These are phyloP conservation scores for Aspergillus unguis DNA, from an alignment of 2,329 filamentous ascomycete species.

Conservation along the genomic window DNA sequence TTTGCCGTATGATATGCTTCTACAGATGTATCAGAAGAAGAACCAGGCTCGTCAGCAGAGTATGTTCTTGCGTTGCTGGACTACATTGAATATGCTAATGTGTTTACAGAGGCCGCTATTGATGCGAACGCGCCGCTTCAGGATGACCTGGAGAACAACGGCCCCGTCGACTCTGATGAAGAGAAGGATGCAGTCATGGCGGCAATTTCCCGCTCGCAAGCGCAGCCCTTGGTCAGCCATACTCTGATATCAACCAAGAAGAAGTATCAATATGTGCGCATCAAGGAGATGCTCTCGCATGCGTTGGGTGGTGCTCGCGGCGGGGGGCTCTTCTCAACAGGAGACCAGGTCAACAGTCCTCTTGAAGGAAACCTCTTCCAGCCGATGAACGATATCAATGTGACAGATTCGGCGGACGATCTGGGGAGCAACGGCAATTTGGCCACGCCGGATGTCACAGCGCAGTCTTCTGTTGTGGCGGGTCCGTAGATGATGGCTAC, in stretches of 20 bases:
- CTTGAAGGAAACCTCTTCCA: slow-evolving; percentile 35
- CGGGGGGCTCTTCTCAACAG: slow-evolving; percentile 44
- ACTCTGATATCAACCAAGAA: slow-evolving; percentile 47
- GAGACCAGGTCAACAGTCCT: slow-evolving; percentile 26
- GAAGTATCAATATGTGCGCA: slow-evolving; percentile 61
- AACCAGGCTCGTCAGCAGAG: slow-evolving; percentile 98
- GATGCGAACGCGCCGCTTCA: slow-evolving; percentile 89
- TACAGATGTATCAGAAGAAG: slow-evolving; percentile 90
- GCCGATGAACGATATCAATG: slow-evolving; percentile 25
- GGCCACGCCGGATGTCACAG: slow-evolving; percentile 19
- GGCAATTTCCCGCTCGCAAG: slow-evolving; percentile 69
- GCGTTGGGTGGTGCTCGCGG: slow-evolving; percentile 53
- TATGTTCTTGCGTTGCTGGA: slow-evolving; percentile 48
- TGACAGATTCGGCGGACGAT: slow-evolving; percentile 23
- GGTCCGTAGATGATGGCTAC: slow-evolving; percentile 2
- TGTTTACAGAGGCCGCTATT: slow-evolving; percentile 73
- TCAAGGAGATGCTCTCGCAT: slow-evolving; percentile 62
- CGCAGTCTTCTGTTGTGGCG: slow-evolving; percentile 22
- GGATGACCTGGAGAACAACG: slow-evolving; percentile 77
- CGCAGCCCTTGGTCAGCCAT: slow-evolving; percentile 71
- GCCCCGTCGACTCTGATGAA: slow-evolving; percentile 88
- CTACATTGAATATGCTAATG: slow-evolving; percentile 4
- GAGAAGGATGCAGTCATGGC: slow-evolving; percentile 87
- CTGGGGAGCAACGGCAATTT: slow-evolving; percentile 2
- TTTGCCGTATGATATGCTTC: slow-evolving; percentile 86